phyloP scores from a whole-genome alignment of 1,139 yeast genomes.

The Suhomyces wounanorum region DNA sequence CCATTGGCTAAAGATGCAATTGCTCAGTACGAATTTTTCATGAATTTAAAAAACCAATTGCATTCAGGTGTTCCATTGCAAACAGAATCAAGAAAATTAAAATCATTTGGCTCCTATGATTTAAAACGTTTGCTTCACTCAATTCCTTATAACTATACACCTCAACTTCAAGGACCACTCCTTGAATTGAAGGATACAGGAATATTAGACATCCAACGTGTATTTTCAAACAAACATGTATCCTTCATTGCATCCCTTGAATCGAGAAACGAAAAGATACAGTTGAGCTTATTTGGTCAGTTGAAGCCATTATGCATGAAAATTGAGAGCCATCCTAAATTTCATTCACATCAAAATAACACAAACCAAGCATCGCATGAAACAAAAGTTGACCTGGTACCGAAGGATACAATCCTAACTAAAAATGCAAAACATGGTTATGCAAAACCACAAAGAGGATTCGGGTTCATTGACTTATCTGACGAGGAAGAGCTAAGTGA shows the following conservation, averaged over 20 bases:
- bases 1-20: conserved; percentile 19
- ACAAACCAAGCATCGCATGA: neutral
- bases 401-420: neutral
- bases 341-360: neutral
- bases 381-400: neutral
- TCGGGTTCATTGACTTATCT: conserved; percentile 38
- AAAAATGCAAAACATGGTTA: conserved; percentile 21
- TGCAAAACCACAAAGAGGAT: conserved; percentile 35
- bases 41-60: conserved; percentile 21
- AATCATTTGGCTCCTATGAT: conserved; percentile 16
- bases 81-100: conserved; percentile 17
- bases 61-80: conserved; percentile 13
- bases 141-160: conserved; percentile 15
- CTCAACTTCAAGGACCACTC: conserved; percentile 31
- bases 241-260: conserved; percentile 25
- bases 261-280: conserved; percentile 12
- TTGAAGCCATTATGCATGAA: conserved; percentile 35
- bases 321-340: conserved; percentile 7
- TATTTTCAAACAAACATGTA: conserved; percentile 19
- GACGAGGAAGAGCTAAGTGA: conserved; percentile 18
- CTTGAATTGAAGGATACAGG: neutral
- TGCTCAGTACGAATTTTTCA: conserved; percentile 25
- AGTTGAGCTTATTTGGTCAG: conserved; percentile 31
- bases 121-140: conserved; percentile 18
- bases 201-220: conserved; percentile 20